Evolutionary conservation across 257 asterid genomes (phyloP), one percentile per base, ranked within the genome.

Genomic region (Gardenia jasminoides): DNA sequence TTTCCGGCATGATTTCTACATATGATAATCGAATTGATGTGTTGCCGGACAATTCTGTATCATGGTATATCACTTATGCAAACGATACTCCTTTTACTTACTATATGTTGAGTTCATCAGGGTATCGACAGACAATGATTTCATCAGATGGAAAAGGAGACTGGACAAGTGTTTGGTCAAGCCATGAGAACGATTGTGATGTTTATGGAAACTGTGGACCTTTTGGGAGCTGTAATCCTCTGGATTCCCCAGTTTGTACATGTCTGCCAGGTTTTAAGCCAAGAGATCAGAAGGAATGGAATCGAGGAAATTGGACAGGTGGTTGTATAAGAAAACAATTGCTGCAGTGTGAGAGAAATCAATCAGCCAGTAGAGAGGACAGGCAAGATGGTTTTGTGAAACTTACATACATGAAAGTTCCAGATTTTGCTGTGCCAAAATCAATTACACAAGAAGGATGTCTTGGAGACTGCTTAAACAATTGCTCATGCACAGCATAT

Each of bases 271-370:
- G n/a, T n/a, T n/a, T n/a, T n/a, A n/a, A n/a, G n/a, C n/a, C 92
- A 6, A 74, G 9, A 54, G 73, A 86, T 77, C 11, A 28, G 36
- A 65, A 26, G 67, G 90, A 85, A 79, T 89, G 94, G 96, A 75
- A 19, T 19, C 78, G 86, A 1, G 91, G 89, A 36, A 87, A 91
- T 61, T 84, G 90, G 94, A 81, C 84, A 3, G 36, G 82, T 36
- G 97, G 97, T 58, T 93, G 97, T 69, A 56, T 62, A 36, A 88
- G 94, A 74, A 79, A 81, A 75, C 73, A 46, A 15, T 81, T 77
- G 20, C 58, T 92, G 82, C 79, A 75, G 41, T 92, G 96, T 46
- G 81, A 66, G 22, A 75, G 80, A 50, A 78, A 70, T 36, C 76
- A 56, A 44, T 80, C 78, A 2, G 62, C 76, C 1, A 36, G 54